Percentiles rank a stretch among this genome's conserved stretches.
These are phyloP conservation scores for Stevia rebaudiana DNA, from an alignment of 140 eudicot species.

Conservation along the genomic window DNA sequence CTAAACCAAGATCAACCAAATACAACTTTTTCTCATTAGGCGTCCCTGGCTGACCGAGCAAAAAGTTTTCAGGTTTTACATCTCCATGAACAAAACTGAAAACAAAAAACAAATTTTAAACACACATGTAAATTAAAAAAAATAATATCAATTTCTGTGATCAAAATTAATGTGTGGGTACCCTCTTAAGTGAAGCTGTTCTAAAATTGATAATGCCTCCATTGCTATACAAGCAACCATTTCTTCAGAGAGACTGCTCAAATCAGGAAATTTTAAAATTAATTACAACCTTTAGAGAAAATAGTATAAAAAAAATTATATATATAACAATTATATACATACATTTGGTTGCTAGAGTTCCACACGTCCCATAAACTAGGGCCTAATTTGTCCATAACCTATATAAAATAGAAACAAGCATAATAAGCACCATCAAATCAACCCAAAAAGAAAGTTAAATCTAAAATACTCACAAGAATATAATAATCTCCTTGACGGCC, in stretches of 20 bases:
- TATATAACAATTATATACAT: slow-evolving; percentile 5
- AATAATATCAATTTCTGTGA: background rate
- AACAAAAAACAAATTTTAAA: background rate
- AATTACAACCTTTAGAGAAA: background rate
- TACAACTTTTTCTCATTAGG: slow-evolving; percentile 50
- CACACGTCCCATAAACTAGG: slow-evolving; percentile 77
- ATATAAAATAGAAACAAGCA: background rate
- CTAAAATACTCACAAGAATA: slow-evolving; percentile 42
- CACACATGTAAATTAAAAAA: background rate
- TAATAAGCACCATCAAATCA: background rate
- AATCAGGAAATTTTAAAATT: background rate
- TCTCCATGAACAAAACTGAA: slow-evolving; percentile 61
- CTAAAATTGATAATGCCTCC: slow-evolving; percentile 55
- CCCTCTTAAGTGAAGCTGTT: slow-evolving; percentile 62
- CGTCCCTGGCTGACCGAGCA: slow-evolving; percentile 61
- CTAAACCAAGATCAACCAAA: slow-evolving; percentile 60
- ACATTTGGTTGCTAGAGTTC: slow-evolving; percentile 61
- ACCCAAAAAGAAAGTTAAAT: background rate
- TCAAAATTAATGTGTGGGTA: background rate
- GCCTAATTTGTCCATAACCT: slow-evolving; percentile 71
- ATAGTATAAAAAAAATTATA: background rate
- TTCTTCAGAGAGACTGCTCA: slow-evolving; percentile 48
- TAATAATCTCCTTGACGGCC: slow-evolving; percentile 69
- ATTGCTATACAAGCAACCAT: slow-evolving; percentile 74
- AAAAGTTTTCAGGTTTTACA: slow-evolving; percentile 59